Conservation (phyloP, 352 stramenopile genomes). For the Phytophthora hibernalis region DNA sequence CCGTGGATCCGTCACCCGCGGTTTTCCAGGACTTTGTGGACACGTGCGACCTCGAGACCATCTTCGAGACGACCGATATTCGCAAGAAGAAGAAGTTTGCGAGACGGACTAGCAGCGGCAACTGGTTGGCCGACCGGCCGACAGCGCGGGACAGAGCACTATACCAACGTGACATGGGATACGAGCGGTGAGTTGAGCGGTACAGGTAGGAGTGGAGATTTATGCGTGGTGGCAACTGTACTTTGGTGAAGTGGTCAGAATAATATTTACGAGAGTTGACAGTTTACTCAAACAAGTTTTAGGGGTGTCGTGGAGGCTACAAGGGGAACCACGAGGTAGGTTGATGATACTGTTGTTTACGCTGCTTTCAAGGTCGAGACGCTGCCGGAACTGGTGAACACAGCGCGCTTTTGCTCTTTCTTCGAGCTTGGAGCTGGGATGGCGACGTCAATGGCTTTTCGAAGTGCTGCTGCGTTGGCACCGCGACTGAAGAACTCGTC, state of each 20-base stretch:
- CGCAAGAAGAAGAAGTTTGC: constrained; percentile 84
- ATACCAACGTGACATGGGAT: constrained; percentile 89
- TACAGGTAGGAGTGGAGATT: constrained; percentile 14
- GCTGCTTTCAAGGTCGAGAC: constrained; percentile 32
- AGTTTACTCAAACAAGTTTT: constrained; percentile 28
- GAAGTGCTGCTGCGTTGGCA: constrained; percentile 7
- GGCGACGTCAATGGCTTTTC: constrained; percentile 22
- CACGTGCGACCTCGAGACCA: constrained; percentile 84
- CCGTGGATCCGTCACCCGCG: constrained; percentile 72
- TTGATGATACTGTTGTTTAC: constrained; percentile 18
- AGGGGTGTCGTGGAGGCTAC: constrained; percentile 18
- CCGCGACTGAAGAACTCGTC: constrained; percentile 46
- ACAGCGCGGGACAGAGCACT: constrained; percentile 79
- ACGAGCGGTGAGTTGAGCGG: constrained; percentile 46
- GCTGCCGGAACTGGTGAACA: constrained; percentile 17
- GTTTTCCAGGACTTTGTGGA: constrained; percentile 89
- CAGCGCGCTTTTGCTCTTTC: constrained; percentile 14
- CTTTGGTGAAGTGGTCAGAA: constrained; percentile 41
- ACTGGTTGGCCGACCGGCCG: constrained; percentile 84
- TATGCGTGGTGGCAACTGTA: constrained; percentile 24
- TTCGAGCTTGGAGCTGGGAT: constrained; percentile 9
- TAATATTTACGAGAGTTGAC: constrained; percentile 53
- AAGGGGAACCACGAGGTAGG: constrained; percentile 17
- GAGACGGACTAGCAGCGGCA: constrained; percentile 83
- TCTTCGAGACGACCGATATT: constrained; percentile 78